These are phyloP conservation scores for Hirsutella minnesotensis DNA, from an alignment of 2,329 filamentous ascomycete species.

Conservation along the genomic window DNA sequence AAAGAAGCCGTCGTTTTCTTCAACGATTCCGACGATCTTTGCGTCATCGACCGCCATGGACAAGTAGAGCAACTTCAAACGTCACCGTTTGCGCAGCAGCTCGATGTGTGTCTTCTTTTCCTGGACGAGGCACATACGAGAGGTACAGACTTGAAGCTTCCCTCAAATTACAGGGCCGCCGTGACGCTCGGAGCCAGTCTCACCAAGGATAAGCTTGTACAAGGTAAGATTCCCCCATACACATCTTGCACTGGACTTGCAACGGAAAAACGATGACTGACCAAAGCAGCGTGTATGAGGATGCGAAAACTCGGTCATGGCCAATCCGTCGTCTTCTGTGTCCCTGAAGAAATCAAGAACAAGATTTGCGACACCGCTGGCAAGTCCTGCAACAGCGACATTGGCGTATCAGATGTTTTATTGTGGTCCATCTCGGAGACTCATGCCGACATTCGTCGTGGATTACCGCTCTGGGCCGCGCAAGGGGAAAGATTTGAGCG, in stretches of 20 bases:
- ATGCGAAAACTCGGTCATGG: conserved; percentile 54
- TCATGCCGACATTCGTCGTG: conserved; percentile 32
- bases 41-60: conserved; percentile 36
- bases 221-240: conserved; percentile 35
- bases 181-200: conserved; percentile 53
- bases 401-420: conserved; percentile 28
- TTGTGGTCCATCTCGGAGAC: conserved; percentile 49
- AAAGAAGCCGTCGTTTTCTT: conserved; percentile 40
- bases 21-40: conserved; percentile 38
- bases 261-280: background rate
- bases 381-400: background rate
- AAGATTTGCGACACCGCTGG: conserved; percentile 25
- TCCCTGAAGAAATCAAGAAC: conserved; percentile 43
- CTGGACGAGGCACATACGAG: conserved; percentile 59
- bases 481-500: background rate
- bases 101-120: conserved; percentile 50
- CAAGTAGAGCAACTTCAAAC: conserved; percentile 34
- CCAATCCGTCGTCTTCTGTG: conserved; percentile 49
- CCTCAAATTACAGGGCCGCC: conserved; percentile 43
- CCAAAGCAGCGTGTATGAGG: conserved; percentile 46
- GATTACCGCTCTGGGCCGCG: conserved; percentile 8
- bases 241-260: background rate
- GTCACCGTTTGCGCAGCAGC: conserved; percentile 44
- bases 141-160: conserved; percentile 55
- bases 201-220: conserved; percentile 56